A percentile compares a stretch with the other conserved stretches of the same genome.
Evolutionary conservation across 257 asterid genomes (phyloP).

Genomic region (Forsythia suspensa): DNA sequence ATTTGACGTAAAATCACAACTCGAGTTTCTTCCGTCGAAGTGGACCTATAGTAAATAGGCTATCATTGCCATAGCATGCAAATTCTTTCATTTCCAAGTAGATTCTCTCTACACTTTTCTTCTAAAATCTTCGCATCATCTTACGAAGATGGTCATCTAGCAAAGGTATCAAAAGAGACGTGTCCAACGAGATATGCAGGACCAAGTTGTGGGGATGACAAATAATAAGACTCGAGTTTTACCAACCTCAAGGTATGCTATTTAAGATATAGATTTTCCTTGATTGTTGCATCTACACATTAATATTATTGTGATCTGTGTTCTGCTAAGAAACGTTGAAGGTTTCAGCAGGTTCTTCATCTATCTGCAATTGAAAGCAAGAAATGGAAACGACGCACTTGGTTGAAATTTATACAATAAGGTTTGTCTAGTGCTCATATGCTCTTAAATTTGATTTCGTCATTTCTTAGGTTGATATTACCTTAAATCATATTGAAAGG

Average conservation of each 20-base stretch:
- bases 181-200: too few species aligned
- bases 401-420: constrained; percentile 84
- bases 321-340: neutral
- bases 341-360: neutral
- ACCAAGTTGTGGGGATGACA: too few species aligned
- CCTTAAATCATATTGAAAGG: neutral
- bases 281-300: neutral
- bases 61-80: too few species aligned
- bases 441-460: neutral
- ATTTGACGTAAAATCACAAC: too few species aligned
- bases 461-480: neutral
- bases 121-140: too few species aligned
- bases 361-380: constrained; percentile 65
- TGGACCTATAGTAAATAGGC: too few species aligned
- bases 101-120: too few species aligned
- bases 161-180: too few species aligned
- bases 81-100: too few species aligned
- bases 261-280: neutral
- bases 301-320: neutral
- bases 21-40: too few species aligned
- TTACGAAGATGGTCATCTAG: too few species aligned
- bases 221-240: constrained; percentile 39
- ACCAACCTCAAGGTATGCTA: constrained; percentile 66
- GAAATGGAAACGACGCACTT: constrained; percentile 74
- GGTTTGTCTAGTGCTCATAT: constrained; percentile 37